Evolutionary conservation across 176 grass and related monocot genomes (phyloP), one percentile per base, ranked within the genome.

Genomic region (Secale cereale): DNA sequence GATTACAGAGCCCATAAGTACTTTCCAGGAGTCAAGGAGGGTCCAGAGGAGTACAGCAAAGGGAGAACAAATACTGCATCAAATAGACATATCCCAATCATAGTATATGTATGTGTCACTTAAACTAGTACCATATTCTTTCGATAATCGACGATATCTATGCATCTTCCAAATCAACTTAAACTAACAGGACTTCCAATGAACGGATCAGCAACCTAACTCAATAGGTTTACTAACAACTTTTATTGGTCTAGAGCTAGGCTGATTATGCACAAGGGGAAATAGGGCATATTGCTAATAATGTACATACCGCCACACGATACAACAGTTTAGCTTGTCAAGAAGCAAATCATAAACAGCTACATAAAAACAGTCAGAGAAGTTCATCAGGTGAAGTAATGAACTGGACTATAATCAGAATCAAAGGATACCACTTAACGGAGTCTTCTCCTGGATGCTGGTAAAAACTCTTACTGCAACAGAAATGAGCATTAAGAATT

Each of bases 381-480:
- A 40, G 7, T 65, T 30, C 23, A 76, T 56, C 56, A 76, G 43
- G 25, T n/a, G 11, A 35, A 86, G 50, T 70, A 85, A 91, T 76
- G 8, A 76, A 78, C 41, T 76, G 8, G 71, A 78, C 41, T 59
- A 13, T 62, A 90, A 87, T 50, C 32, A 64, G 19, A 88, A 57
- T 25, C 6, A 82, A 92, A 98, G 91, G 93, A 95, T 98, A 98
- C 97, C 84, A 65, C 89, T 98, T 78, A 90, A 83, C 10, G 97
- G 93, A 91, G 97, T 92, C 81, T 89, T 88, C 86, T 98, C 97
- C 86, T 98, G 93, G 82, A 96, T 90, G 85, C 86, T 98, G 54
- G 93, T 98, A 65, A 98, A 98, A 79, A 98, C 91, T 94, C 97
- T 90, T 77, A 96, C 93, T 98, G 91, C 75, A 91, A 78, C 39